These are phyloP conservation scores for Rhynchospora tenuis DNA, from an alignment of 176 grass and related monocot species.

Conservation along the genomic window DNA sequence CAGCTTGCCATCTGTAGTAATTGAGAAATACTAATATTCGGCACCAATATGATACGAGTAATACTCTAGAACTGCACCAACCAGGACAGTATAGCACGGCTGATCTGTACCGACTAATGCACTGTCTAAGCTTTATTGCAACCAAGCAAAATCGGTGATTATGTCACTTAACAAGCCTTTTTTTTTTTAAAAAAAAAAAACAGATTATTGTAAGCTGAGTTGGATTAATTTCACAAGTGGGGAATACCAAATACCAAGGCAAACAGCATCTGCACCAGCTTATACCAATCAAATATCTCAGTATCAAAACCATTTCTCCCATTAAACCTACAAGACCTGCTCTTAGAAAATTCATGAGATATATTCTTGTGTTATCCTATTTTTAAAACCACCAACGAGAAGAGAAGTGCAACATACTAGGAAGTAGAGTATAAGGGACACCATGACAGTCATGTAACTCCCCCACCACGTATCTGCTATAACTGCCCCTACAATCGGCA, in stretches of 20 bases:
- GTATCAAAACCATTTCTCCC: neutral
- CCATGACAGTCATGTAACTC: constrained; percentile 57
- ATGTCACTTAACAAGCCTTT: too few species aligned
- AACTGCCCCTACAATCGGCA: constrained; percentile 58
- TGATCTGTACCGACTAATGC: neutral
- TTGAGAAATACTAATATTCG: constrained; percentile 4
- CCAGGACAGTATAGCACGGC: neutral
- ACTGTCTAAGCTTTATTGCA: neutral
- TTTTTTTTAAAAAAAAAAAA: too few species aligned
- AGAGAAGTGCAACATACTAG: constrained; percentile 39
- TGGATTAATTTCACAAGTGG: neutral
- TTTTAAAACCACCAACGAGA: neutral
- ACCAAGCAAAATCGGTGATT: neutral
- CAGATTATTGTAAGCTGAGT: neutral
- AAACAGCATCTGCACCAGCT: neutral
- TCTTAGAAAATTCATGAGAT: neutral
- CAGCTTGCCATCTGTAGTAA: neutral
- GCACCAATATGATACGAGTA: neutral
- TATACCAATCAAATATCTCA: neutral
- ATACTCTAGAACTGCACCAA: neutral
- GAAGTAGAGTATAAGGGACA: constrained; percentile 64
- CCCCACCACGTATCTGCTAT: constrained; percentile 69
- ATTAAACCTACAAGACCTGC: neutral
- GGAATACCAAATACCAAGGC: neutral
- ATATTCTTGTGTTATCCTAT: neutral